phyloP scores from a whole-genome alignment of 208 protist genomes.

The Trypanosoma lewisi region DNA sequence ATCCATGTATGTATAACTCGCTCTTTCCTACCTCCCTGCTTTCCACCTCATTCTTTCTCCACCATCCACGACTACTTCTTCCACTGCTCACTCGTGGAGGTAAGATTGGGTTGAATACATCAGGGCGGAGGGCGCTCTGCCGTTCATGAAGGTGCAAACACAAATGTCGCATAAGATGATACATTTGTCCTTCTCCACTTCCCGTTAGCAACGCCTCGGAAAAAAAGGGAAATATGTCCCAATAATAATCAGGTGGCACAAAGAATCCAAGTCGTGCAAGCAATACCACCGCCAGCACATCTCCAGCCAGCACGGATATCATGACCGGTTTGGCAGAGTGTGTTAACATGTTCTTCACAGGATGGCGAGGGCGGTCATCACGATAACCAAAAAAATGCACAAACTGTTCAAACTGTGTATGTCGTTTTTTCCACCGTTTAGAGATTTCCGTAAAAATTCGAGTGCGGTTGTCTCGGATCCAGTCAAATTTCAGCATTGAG shows the following conservation, averaged over 20 bases:
- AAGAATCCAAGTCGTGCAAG: conserved; percentile 78
- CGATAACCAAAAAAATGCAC: conserved; percentile 80
- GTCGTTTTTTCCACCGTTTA: conserved; percentile 73
- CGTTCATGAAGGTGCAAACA: conserved; percentile 49
- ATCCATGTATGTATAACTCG: too few species aligned
- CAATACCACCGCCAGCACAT: conserved; percentile 67
- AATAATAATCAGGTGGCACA: conserved; percentile 86
- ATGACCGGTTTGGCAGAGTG: conserved; percentile 78
- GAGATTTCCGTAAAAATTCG: conserved; percentile 86
- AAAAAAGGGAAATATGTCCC: conserved; percentile 79
- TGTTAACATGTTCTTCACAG: conserved; percentile 78
- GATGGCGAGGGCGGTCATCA: conserved; percentile 45
- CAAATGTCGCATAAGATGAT: conserved; percentile 72
- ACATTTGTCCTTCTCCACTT: conserved; percentile 29
- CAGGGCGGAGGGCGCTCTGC: conserved; percentile 30
- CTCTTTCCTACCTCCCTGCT: too few species aligned
- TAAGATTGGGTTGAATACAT: conserved; percentile 73
- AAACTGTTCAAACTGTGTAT: conserved; percentile 88
- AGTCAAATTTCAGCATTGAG: conserved; percentile 73
- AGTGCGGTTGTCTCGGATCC: conserved; percentile 82
- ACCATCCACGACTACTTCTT: too few species aligned
- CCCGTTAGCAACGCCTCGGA: conserved; percentile 39
- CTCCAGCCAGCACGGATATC: conserved; percentile 74
- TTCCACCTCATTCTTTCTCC: background rate
- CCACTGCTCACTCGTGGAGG: conserved; percentile 1